phyloP scores from a whole-genome alignment of 1,284 basidiomycete genomes.

The Cutaneotrichosporon cutaneum region DNA sequence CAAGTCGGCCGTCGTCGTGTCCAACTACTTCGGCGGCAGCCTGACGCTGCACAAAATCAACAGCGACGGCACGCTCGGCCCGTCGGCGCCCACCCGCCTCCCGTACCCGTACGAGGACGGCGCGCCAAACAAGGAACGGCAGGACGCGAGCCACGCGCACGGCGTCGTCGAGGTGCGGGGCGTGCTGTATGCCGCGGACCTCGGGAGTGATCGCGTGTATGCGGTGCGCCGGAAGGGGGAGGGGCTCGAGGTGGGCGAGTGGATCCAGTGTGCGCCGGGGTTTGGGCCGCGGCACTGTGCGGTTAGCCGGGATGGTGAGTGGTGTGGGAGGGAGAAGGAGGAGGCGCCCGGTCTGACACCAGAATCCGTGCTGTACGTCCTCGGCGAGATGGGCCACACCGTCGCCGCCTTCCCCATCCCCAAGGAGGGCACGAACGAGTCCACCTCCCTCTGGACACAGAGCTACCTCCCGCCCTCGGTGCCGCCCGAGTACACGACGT shows the following conservation, averaged over 20 bases:
- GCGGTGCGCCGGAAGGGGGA: conserved; percentile 29
- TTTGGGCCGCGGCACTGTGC: conserved; percentile 48
- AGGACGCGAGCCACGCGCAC: conserved; percentile 48
- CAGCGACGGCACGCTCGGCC: conserved; percentile 30
- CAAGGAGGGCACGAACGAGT: conserved; percentile 22
- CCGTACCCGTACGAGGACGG: conserved; percentile 35
- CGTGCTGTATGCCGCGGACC: conserved; percentile 43
- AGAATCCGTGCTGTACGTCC: conserved; percentile 48
- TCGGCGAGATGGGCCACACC: conserved; percentile 45
- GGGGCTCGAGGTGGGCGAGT: conserved; percentile 38
- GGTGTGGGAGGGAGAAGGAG: not conserved
- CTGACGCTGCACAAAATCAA: conserved; percentile 39
- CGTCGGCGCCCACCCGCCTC: conserved; percentile 33
- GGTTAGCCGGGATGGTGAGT: conserved; percentile 43
- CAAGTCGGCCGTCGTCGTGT: conserved; percentile 40
- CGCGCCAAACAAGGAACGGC: conserved; percentile 46
- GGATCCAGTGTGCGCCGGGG: conserved; percentile 39
- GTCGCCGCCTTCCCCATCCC: conserved; percentile 41
- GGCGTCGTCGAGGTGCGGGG: conserved; percentile 43
- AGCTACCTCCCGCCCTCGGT: conserved; percentile 38
- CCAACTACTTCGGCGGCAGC: conserved; percentile 19
- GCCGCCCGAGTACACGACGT: conserved; percentile 29
- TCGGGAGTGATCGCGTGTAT: conserved; percentile 50
- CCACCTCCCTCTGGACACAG: not conserved
- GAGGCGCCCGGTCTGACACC: conserved; percentile 2